These are phyloP conservation scores for Monsonia emarginata DNA, from an alignment of 441 rosid genomes.

Conservation along the genomic window DNA sequence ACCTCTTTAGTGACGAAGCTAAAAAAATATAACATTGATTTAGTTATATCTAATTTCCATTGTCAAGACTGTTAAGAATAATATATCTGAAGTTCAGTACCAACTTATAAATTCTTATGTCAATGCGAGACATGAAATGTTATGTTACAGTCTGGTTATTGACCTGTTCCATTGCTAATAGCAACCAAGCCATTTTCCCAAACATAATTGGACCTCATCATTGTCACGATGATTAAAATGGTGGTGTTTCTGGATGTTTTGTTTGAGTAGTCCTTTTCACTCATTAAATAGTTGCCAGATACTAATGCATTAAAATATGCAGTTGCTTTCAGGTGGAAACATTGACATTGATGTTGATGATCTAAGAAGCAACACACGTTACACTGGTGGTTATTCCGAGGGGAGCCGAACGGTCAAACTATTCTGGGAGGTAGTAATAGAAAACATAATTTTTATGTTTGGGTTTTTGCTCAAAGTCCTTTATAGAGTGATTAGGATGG, in stretches of 20 bases:
- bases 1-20: neutral
- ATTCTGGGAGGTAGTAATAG: conserved; percentile 81
- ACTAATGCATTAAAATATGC: conserved; percentile 26
- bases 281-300: conserved; percentile 7
- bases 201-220: no score
- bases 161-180: no score
- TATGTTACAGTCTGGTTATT: neutral
- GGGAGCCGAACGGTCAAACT: conserved; percentile 79
- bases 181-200: no score
- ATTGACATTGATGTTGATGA: conserved; percentile 89
- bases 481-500: neutral
- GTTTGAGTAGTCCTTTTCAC: conserved; percentile 3
- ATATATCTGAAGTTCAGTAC: no score
- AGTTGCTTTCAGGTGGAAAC: conserved; percentile 98
- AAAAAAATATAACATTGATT: neutral
- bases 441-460: conserved; percentile 16
- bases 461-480: neutral
- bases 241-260: conserved; percentile 6
- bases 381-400: conserved; percentile 89
- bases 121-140: neutral
- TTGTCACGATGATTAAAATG: neutral
- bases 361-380: conserved; percentile 63
- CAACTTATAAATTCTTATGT: neutral
- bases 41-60: neutral
- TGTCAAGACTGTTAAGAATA: neutral